phyloP scores from a whole-genome alignment of 2,329 filamentous ascomycete genomes.

The Aspergillus thermomutatus region DNA sequence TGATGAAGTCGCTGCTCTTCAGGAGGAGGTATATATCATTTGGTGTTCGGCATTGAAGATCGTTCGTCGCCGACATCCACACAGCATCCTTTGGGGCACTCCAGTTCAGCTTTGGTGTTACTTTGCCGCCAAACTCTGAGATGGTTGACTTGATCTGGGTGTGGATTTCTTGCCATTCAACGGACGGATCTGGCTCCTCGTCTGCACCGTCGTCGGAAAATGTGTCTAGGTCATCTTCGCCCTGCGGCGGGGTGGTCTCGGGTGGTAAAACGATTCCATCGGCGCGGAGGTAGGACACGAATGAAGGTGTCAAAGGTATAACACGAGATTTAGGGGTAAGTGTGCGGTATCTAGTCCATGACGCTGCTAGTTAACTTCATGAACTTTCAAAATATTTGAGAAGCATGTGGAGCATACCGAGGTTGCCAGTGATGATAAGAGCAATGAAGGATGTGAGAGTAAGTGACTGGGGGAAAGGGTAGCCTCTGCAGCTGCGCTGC shows the following conservation, averaged over 20 bases:
- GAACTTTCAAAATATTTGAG: neutral
- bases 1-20: constrained; percentile 92
- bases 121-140: constrained; percentile 74
- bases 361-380: constrained; percentile 8
- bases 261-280: constrained; percentile 82
- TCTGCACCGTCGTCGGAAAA: constrained; percentile 54
- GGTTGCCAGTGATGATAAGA: constrained; percentile 92
- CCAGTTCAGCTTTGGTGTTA: constrained; percentile 95
- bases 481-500: constrained; percentile 37
- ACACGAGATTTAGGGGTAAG: constrained; percentile 83
- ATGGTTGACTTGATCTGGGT: constrained; percentile 73
- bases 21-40: constrained; percentile 92
- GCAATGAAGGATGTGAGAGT: constrained; percentile 86
- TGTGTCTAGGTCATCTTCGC: constrained; percentile 50
- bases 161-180: constrained; percentile 68
- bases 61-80: constrained; percentile 85
- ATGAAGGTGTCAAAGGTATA: constrained; percentile 70
- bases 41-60: constrained; percentile 80
- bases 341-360: constrained; percentile 63
- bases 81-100: constrained; percentile 93
- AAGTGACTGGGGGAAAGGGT: constrained; percentile 78
- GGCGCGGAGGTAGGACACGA: constrained; percentile 82
- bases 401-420: constrained; percentile 47
- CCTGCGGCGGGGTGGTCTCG: constrained; percentile 34
- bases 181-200: constrained; percentile 54